Evolutionary conservation across 495 filamentous ascomycete genomes (phyloP).

Genomic region (Lepidopterella palustris): DNA sequence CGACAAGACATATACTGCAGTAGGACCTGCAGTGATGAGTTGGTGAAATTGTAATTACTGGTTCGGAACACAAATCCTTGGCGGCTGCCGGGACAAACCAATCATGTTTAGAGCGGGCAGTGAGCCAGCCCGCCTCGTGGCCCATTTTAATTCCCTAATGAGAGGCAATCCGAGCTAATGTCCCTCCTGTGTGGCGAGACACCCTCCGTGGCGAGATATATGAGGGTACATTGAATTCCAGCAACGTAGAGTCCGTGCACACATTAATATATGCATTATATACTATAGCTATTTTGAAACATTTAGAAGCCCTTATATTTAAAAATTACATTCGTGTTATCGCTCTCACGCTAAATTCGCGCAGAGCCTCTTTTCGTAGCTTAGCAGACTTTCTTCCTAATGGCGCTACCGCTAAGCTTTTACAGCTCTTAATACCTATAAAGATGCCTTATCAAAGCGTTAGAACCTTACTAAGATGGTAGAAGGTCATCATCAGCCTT

Average conservation of each 20-base stretch:
- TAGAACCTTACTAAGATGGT: constrained; percentile 3
- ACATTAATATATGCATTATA: constrained; percentile 11
- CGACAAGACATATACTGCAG: constrained; percentile 21
- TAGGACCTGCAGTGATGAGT: constrained; percentile 15
- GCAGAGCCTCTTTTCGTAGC: constrained; percentile 9
- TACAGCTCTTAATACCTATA: constrained; percentile 1
- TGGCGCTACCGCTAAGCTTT: constrained; percentile 4
- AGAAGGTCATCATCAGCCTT: not conserved
- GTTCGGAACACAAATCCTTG: too few relatives aligned
- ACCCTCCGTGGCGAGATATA: too few relatives aligned
- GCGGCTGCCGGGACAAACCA: not conserved
- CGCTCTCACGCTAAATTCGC: constrained; percentile 13
- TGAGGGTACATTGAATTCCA: too few relatives aligned
- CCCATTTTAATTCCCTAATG: too few relatives aligned
- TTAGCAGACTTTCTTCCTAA: constrained; percentile 10
- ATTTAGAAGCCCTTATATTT: constrained; percentile 9
- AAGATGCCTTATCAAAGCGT: constrained; percentile 12
- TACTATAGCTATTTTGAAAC: constrained; percentile 18
- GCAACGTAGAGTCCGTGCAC: too few relatives aligned
- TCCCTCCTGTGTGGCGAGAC: too few relatives aligned
- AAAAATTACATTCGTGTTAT: constrained; percentile 20
- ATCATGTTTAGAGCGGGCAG: too few relatives aligned
- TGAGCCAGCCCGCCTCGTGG: too few relatives aligned
- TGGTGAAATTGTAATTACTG: too few relatives aligned
- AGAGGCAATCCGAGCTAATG: too few relatives aligned